phyloP scores from a whole-genome alignment of 805 yeast genomes.

The Debaryomyces maramus region DNA sequence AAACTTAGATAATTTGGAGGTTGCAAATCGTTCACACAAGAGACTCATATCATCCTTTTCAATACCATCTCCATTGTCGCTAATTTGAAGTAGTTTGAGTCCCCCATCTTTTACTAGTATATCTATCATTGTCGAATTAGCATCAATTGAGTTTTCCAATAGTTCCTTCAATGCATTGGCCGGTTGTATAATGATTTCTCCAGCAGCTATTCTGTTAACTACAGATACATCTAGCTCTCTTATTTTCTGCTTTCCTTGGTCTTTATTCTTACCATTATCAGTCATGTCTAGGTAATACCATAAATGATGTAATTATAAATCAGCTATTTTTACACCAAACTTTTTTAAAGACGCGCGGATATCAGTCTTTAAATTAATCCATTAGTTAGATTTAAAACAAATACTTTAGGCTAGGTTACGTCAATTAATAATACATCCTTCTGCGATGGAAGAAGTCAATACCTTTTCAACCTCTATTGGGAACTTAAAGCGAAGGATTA shows the following conservation, averaged over 20 bases:
- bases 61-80: slow-evolving; percentile 90
- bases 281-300: neutral
- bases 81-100: slow-evolving; percentile 75
- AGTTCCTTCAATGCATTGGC: slow-evolving; percentile 92
- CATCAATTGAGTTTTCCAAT: slow-evolving; percentile 91
- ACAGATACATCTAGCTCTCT: slow-evolving; percentile 61
- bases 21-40: slow-evolving; percentile 89
- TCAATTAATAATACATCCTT: too few relatives aligned
- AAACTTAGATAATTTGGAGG: slow-evolving; percentile 74
- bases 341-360: too few relatives aligned
- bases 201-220: slow-evolving; percentile 93
- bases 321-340: too few relatives aligned
- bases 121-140: slow-evolving; percentile 71
- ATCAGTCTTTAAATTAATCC: too few relatives aligned
- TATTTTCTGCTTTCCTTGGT: slow-evolving; percentile 6
- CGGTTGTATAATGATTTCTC: slow-evolving; percentile 92
- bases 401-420: too few relatives aligned
- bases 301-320: too few relatives aligned
- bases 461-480: too few relatives aligned
- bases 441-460: too few relatives aligned
- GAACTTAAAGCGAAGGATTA: too few relatives aligned
- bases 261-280: neutral
- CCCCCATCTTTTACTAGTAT: slow-evolving; percentile 92
- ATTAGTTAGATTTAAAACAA: too few relatives aligned
- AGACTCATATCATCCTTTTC: slow-evolving; percentile 67